Base-by-base conservation (phyloP, 495 filamentous ascomycete genomes). In the Xylaria telfairii region DNA sequence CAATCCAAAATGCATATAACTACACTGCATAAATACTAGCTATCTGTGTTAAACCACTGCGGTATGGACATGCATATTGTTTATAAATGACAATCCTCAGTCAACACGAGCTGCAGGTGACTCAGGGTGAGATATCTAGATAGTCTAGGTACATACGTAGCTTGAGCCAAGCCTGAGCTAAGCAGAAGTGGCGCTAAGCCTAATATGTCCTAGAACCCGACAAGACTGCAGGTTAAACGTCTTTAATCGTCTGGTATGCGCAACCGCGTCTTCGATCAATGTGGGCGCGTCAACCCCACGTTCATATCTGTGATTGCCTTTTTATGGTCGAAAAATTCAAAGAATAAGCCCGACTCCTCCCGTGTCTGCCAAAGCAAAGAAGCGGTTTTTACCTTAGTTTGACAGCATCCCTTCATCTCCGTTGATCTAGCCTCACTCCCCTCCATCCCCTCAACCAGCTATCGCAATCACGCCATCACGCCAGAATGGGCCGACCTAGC, bases 221-320 rank as follows among this genome's bases (percentile, higher is more conserved):
- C n/a, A n/a, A n/a, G n/a, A n/a, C n/a, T n/a, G n/a, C n/a, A n/a
- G n/a, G n/a, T n/a, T n/a, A n/a, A n/a, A n/a, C n/a, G n/a, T n/a
- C n/a, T n/a, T n/a, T n/a, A n/a, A n/a, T n/a, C n/a, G 49, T 26
- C 57, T 28, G 28, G 34, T 26, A 42, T 15, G 59, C 17, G 37
- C 37, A 41, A 28, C 37, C 59, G 59, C 59, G 59, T 62, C 59
- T 42, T 24, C 10, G 0, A 39, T 54, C 1, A 10, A 32, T 32
- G 51, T 37, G 46, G 46, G 46, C 64, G 64, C 47, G 64, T 66
- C 64, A 28, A 65, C 64, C 47, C 64, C 47, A 53, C 56, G 56
- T 26, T 39, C 30, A 32, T n/a, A 37, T 59, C 32, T 4, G 28
- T 59, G 32, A 39, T 21, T n/a, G 9, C 56, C 6, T 59, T 59